phyloP scores from a whole-genome alignment of 192 early-diverging fungal genomes.

The Coemansia sp. region DNA sequence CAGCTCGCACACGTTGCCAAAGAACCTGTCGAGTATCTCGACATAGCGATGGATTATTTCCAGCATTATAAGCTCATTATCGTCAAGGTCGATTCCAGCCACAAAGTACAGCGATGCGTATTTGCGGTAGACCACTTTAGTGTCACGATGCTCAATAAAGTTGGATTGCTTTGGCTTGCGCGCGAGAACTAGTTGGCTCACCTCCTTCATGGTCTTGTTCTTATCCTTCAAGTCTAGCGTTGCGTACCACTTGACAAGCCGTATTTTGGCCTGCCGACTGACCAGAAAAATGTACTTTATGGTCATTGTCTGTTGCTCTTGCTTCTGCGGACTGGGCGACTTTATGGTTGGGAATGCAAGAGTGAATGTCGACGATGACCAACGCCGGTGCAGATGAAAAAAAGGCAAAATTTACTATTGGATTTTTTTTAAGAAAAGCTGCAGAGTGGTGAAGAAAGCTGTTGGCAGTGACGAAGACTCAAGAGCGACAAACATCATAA shows the following conservation, averaged over 20 bases:
- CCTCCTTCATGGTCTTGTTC: conserved; percentile 90
- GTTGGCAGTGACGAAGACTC: not conserved
- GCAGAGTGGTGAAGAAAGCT: too few species aligned
- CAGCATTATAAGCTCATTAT: conserved; percentile 92
- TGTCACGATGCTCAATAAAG: conserved; percentile 94
- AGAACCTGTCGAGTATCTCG: conserved; percentile 95
- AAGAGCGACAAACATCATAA: not conserved
- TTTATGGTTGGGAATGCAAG: not conserved
- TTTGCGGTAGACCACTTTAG: conserved; percentile 79
- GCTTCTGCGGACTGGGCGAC: not conserved
- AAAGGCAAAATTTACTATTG: not conserved
- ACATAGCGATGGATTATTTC: conserved; percentile 99
- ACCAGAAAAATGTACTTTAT: conserved; percentile 75
- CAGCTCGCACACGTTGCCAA: conserved; percentile 93
- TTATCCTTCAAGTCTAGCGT: conserved; percentile 87
- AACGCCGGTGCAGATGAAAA: not conserved
- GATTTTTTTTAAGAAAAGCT: not conserved
- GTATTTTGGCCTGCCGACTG: conserved; percentile 79
- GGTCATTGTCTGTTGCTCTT: conserved; percentile 20
- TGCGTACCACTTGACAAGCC: conserved; percentile 80
- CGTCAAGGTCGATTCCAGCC: conserved; percentile 86
- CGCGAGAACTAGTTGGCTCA: conserved; percentile 82
- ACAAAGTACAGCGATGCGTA: conserved; percentile 97
- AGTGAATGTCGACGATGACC: not conserved
- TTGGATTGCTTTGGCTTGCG: conserved; percentile 96